Percentiles rank a stretch among this genome's conserved stretches.
Conservation (phyloP, 176 grass and related monocot genomes). For the Carex myosuroides region DNA sequence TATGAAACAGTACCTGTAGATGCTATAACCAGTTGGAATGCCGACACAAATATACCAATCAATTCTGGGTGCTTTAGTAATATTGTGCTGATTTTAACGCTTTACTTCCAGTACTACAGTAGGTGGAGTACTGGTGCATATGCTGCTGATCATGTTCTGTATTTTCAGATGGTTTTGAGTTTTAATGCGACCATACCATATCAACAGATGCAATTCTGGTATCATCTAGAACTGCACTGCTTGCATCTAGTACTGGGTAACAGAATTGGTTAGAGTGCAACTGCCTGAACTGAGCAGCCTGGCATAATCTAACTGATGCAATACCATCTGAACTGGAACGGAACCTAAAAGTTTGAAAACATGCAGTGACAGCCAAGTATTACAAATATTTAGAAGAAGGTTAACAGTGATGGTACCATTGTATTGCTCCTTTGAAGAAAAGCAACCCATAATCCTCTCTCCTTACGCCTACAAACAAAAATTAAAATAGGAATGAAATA, state of each 20-base stretch:
- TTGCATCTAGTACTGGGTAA: background rate
- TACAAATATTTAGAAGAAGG: slow-evolving; percentile 3
- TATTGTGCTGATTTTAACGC: background rate
- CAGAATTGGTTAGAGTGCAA: background rate
- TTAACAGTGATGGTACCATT: slow-evolving; percentile 4
- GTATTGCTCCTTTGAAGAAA: slow-evolving; percentile 21
- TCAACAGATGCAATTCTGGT: background rate
- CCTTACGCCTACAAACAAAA: slow-evolving; percentile 11
- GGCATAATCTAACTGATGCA: background rate
- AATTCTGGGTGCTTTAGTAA: background rate
- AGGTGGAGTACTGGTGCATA: background rate
- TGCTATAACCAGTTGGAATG: background rate
- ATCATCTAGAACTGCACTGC: background rate
- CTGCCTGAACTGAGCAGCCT: background rate
- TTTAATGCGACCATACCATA: background rate
- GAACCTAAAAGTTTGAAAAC: background rate
- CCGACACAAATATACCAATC: background rate
- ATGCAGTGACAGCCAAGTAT: background rate
- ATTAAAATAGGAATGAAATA: background rate
- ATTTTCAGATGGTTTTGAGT: background rate
- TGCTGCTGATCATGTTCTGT: background rate
- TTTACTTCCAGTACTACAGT: background rate
- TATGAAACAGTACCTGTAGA: background rate
- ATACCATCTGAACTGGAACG: background rate
- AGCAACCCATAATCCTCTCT: slow-evolving; percentile 26